Evolutionary conservation across 176 grass and related monocot genomes (phyloP).

Genomic region (Carex pumila): DNA sequence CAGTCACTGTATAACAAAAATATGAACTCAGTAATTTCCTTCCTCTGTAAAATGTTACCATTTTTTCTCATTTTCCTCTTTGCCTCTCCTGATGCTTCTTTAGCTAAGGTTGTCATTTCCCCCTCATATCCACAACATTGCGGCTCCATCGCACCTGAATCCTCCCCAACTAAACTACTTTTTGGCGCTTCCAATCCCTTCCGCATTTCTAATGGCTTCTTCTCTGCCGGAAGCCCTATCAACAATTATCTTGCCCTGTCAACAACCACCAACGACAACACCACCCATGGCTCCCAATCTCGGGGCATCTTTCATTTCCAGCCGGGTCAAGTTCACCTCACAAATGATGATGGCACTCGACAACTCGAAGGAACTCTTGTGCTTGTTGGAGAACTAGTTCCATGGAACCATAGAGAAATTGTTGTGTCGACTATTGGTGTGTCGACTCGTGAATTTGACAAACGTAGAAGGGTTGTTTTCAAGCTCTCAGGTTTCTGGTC

Average conservation of each 20-base stretch:
- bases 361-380: conserved; percentile 53
- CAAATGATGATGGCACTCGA: conserved; percentile 28
- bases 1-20: not conserved
- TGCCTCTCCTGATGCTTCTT: not conserved
- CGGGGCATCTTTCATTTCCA: conserved; percentile 16
- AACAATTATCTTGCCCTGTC: conserved; percentile 32
- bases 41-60: not conserved
- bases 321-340: conserved; percentile 33
- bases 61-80: not conserved
- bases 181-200: not conserved
- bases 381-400: conserved; percentile 25
- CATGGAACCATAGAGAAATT: not conserved
- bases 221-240: conserved; percentile 31
- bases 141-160: conserved; percentile 25
- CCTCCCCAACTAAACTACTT: not conserved
- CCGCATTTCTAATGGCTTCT: conserved; percentile 55
- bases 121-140: conserved; percentile 42
- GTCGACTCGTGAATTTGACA: conserved; percentile 19
- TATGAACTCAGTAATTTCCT: not conserved
- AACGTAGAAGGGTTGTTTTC: conserved; percentile 33
- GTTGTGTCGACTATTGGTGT: no score
- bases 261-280: conserved; percentile 26
- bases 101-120: conserved; percentile 1
- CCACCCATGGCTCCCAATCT: conserved; percentile 4
- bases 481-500: conserved; percentile 71